Conservation (phyloP, 2,329 filamentous ascomycete species). For the Calonectria pseudoreteaudii region DNA sequence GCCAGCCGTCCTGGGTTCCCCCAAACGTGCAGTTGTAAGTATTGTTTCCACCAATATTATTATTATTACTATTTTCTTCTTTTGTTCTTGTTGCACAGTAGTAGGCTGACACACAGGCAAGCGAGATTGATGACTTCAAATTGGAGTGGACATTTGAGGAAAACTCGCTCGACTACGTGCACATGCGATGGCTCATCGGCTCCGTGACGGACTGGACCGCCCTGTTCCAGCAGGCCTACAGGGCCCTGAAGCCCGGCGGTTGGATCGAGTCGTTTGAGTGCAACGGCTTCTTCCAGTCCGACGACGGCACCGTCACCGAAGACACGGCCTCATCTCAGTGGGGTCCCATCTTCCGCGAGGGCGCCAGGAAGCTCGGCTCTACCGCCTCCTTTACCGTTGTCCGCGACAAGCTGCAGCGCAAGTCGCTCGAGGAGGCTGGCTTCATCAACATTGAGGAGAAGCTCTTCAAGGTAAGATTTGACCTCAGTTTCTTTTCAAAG, state of each 20-base stretch:
- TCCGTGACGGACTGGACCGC: slow-evolving; percentile 66
- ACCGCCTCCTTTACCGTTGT: slow-evolving; percentile 44
- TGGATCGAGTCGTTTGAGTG: slow-evolving; percentile 54
- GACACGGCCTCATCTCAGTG: slow-evolving; percentile 47
- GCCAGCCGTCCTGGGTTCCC: slow-evolving; percentile 61
- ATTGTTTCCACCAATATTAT: too few relatives aligned
- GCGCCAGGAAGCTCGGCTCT: slow-evolving; percentile 46
- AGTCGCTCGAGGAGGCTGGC: slow-evolving; percentile 45
- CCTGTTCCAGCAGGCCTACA: slow-evolving; percentile 61
- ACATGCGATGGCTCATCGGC: slow-evolving; percentile 68
- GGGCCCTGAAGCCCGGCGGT: slow-evolving; percentile 60
- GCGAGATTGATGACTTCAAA: slow-evolving; percentile 69
- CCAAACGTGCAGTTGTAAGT: slow-evolving; percentile 29
- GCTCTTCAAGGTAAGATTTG: slow-evolving; percentile 43
- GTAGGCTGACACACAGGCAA: slow-evolving; percentile 10
- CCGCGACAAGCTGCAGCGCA: slow-evolving; percentile 45
- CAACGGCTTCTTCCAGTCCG: slow-evolving; percentile 34
- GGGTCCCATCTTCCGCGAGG: slow-evolving; percentile 49
- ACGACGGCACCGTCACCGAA: slow-evolving; percentile 36
- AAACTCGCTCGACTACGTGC: slow-evolving; percentile 70
- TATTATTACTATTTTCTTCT: too few relatives aligned
- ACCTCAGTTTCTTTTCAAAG: too few relatives aligned
- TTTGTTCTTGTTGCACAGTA: not conserved
- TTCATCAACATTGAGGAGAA: slow-evolving; percentile 41
- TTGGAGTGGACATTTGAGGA: slow-evolving; percentile 61